These are phyloP conservation scores for Coemansia sp. DNA, from an alignment of 192 early-diverging fungal species.

Conservation along the genomic window DNA sequence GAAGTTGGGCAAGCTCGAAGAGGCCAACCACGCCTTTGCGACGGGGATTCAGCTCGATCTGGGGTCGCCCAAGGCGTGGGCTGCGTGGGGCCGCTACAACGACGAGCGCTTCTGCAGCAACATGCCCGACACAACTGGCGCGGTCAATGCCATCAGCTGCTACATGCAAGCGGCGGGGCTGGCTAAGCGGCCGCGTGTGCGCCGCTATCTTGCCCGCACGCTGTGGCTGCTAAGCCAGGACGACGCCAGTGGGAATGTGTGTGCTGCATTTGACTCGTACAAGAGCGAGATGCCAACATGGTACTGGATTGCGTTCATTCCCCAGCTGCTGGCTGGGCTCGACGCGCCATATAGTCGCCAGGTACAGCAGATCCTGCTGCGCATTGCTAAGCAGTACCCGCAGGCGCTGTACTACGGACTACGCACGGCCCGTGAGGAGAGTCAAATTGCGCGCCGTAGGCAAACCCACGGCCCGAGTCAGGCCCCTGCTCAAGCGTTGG, in stretches of 20 bases:
- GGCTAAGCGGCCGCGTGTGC: constrained; percentile 82
- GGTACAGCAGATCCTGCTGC: constrained; percentile 82
- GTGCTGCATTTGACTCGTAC: constrained; percentile 83
- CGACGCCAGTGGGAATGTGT: constrained; percentile 75
- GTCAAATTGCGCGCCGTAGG: constrained; percentile 62
- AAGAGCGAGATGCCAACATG: constrained; percentile 91
- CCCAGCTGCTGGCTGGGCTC: constrained; percentile 86
- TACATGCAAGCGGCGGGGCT: constrained; percentile 94
- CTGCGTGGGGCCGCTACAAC: constrained; percentile 94
- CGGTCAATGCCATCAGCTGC: constrained; percentile 89
- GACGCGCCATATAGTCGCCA: constrained; percentile 72
- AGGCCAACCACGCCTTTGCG: constrained; percentile 90
- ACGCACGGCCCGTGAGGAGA: constrained; percentile 91
- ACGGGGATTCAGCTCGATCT: constrained; percentile 90
- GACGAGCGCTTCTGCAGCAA: constrained; percentile 88
- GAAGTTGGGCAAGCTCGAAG: constrained; percentile 81
- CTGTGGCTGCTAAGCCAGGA: constrained; percentile 94
- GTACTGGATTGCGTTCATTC: constrained; percentile 99
- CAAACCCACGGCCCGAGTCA: constrained; percentile 26
- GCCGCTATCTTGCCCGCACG: constrained; percentile 91
- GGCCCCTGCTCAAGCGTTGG: background rate
- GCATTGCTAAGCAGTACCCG: constrained; percentile 88
- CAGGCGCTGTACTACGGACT: constrained; percentile 95
- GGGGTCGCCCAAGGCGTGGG: constrained; percentile 93
- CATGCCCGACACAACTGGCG: constrained; percentile 80